Conservation (phyloP, 192 early-diverging fungal species). For the Gaertneriomyces semiglobifer region DNA sequence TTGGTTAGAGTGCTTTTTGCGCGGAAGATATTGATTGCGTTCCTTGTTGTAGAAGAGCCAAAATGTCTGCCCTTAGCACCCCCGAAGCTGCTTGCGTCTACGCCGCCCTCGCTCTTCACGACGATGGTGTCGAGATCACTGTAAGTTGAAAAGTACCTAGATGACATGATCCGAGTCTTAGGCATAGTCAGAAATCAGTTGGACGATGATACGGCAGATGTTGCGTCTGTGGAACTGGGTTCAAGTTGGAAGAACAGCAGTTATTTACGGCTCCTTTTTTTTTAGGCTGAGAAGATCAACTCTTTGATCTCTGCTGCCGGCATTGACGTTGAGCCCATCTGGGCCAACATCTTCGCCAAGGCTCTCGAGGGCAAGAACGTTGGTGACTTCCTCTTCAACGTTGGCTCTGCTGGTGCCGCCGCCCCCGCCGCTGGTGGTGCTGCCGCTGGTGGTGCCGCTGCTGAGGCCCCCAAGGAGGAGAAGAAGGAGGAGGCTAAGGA, state of each 20-base stretch:
- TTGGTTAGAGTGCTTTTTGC: no score
- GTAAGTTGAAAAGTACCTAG: conserved; percentile 54
- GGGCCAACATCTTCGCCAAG: conserved; percentile 96
- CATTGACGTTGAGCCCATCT: conserved; percentile 88
- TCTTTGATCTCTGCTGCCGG: conserved; percentile 89
- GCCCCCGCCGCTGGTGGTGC: conserved; percentile 63
- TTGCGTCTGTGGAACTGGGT: neutral
- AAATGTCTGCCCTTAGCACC: conserved; percentile 50
- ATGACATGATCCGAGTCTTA: neutral
- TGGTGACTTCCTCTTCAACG: conserved; percentile 82
- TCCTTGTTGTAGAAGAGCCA: neutral
- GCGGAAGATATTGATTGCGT: no score
- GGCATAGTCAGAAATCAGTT: neutral
- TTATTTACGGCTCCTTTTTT: neutral
- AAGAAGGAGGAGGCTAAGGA: conserved; percentile 89
- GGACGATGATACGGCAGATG: neutral
- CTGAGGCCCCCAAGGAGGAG: conserved; percentile 62
- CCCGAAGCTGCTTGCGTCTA: conserved; percentile 89
- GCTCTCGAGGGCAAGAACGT: conserved; percentile 93
- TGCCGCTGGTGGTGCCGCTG: conserved; percentile 65
- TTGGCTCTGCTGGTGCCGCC: conserved; percentile 85
- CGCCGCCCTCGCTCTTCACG: conserved; percentile 97
- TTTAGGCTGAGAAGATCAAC: conserved; percentile 87
- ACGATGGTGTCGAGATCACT: conserved; percentile 95
- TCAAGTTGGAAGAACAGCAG: neutral